A percentile compares a stretch with the other conserved stretches of the same genome.
Evolutionary conservation across 176 grass and related monocot genomes (phyloP).

Genomic region (Oryza coarctata): DNA sequence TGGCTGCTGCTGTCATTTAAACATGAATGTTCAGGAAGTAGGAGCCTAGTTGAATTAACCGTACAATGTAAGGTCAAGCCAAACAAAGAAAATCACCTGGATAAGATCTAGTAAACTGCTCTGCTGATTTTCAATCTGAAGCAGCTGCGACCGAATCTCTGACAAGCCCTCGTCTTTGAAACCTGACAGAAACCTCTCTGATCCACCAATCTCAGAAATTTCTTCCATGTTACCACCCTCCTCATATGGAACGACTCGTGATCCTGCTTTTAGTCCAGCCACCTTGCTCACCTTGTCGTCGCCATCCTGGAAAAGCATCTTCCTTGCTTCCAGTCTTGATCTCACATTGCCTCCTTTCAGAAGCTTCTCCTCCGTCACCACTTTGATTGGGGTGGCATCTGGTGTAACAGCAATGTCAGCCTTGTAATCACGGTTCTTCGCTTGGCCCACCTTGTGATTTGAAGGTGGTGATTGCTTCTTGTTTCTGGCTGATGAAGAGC

Average conservation of each 20-base stretch:
- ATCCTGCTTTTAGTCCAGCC: constrained; percentile 53
- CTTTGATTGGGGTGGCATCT: constrained; percentile 71
- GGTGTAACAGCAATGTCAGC: constrained; percentile 53
- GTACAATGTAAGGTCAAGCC: background rate
- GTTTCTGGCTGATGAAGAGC: constrained; percentile 59
- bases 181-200: constrained; percentile 33
- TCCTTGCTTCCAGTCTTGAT: constrained; percentile 53
- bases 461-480: constrained; percentile 70
- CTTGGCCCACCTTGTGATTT: constrained; percentile 36
- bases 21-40: background rate
- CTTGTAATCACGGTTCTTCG: constrained; percentile 59
- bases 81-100: constrained; percentile 59
- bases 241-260: constrained; percentile 70
- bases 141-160: constrained; percentile 67
- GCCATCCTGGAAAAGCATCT: constrained; percentile 52
- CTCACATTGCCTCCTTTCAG: constrained; percentile 51
- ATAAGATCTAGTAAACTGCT: constrained; percentile 86
- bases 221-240: constrained; percentile 53
- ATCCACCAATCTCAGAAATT: constrained; percentile 52
- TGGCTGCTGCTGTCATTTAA: constrained; percentile 1
- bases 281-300: constrained; percentile 56
- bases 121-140: constrained; percentile 98
- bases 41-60: background rate
- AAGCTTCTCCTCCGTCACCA: constrained; percentile 67
- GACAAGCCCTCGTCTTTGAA: constrained; percentile 70